A percentile compares a stretch with the other conserved stretches of the same genome.
Evolutionary conservation across 352 stramenopile species (phyloP).

Genomic region (Globisporangium barbulae): DNA sequence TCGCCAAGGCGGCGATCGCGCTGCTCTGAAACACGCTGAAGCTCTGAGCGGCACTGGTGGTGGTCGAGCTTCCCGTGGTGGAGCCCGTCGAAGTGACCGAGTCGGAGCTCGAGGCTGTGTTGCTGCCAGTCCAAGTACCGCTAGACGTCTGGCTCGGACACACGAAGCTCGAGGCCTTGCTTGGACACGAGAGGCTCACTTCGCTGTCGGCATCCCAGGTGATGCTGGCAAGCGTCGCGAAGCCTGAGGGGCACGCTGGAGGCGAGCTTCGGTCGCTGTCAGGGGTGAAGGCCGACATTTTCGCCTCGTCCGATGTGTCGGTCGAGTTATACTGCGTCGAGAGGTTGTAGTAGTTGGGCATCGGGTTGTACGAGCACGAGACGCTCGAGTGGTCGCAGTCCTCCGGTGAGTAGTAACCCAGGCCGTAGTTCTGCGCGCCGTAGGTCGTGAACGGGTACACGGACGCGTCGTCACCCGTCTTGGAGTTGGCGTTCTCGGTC

Average conservation of each 20-base stretch:
- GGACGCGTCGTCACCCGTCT: conserved; percentile 24
- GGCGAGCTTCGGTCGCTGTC: conserved; percentile 23
- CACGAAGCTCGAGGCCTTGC: conserved; percentile 2
- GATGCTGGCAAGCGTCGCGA: conserved; percentile 28
- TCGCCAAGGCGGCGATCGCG: background rate
- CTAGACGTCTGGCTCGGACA: conserved; percentile 5
- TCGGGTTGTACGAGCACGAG: conserved; percentile 61
- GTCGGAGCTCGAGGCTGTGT: conserved; percentile 2
- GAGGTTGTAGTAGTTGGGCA: conserved; percentile 79
- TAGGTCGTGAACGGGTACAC: conserved; percentile 73
- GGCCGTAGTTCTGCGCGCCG: conserved; percentile 78
- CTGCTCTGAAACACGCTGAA: background rate
- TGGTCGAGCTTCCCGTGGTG: background rate
- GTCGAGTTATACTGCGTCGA: conserved; percentile 46
- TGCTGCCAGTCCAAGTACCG: background rate
- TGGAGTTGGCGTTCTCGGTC: conserved; percentile 70
- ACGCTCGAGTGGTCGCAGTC: conserved; percentile 59
- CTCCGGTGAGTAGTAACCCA: conserved; percentile 79
- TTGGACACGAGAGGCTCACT: conserved; percentile 28
- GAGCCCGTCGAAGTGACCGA: background rate
- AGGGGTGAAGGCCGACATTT: conserved; percentile 33
- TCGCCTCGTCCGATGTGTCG: conserved; percentile 28
- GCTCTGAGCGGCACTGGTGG: background rate
- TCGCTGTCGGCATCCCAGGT: conserved; percentile 40
- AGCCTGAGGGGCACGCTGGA: conserved; percentile 21